phyloP scores from a whole-genome alignment of 257 asterid genomes.

The Penstemon barbatus region DNA sequence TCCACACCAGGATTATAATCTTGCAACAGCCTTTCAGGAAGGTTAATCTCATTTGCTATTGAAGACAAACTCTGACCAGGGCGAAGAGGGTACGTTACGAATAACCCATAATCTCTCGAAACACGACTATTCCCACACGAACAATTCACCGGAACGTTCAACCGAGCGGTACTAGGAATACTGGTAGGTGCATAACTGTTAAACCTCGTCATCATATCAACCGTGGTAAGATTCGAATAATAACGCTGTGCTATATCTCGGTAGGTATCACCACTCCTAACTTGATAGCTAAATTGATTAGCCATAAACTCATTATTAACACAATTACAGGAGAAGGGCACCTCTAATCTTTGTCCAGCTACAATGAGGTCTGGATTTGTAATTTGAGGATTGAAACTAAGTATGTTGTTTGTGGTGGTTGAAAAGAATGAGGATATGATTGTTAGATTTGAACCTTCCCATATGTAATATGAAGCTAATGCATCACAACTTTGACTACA shows the following conservation, averaged over 20 bases:
- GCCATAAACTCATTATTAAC: conserved; percentile 47
- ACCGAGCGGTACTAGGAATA: conserved; percentile 30
- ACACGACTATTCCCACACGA: conserved; percentile 60
- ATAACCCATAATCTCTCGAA: conserved; percentile 59
- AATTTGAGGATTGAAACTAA: conserved; percentile 54
- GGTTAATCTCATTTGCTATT: conserved; percentile 34
- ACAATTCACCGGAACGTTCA: conserved; percentile 60
- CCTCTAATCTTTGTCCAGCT: conserved; percentile 40
- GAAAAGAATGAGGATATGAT: conserved; percentile 44
- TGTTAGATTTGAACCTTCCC: conserved; percentile 53
- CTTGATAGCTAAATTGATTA: conserved; percentile 43
- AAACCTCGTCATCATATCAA: conserved; percentile 55
- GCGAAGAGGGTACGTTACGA: conserved; percentile 61
- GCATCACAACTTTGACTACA: conserved; percentile 49
- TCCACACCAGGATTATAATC: conserved; percentile 60
- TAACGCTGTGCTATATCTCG: conserved; percentile 27
- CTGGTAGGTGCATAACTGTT: conserved; percentile 34
- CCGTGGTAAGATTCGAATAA: conserved; percentile 61
- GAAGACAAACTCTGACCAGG: conserved; percentile 40
- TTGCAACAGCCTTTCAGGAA: conserved; percentile 49
- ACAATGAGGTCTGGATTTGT: conserved; percentile 37
- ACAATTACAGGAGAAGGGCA: conserved; percentile 64
- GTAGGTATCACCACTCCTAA: conserved; percentile 39
- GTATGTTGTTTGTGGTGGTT: conserved; percentile 41
- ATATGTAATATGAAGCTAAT: conserved; percentile 62